Evolutionary conservation across 2,329 filamentous ascomycete species (phyloP).

Genomic region (Stemphylium beticola): DNA sequence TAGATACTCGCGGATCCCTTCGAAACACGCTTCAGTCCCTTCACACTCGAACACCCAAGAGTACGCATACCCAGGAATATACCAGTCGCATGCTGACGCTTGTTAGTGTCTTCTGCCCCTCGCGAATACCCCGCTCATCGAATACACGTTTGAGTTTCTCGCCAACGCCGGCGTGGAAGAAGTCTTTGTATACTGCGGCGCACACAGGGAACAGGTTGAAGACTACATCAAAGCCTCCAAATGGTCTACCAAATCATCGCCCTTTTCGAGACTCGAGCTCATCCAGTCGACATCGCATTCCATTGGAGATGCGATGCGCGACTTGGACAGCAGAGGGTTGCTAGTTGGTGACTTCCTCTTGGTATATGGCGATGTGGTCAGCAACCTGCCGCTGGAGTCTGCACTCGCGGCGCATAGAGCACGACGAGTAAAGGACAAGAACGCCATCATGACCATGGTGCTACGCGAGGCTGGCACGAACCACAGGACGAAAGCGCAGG

Average conservation of each 20-base stretch:
- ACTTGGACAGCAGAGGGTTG: conserved; percentile 83
- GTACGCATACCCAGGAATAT: conserved; percentile 58
- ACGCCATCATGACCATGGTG: conserved; percentile 97
- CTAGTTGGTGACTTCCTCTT: conserved; percentile 91
- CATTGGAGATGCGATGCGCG: conserved; percentile 91
- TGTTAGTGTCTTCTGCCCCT: conserved; percentile 85
- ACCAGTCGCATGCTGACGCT: conserved; percentile 25
- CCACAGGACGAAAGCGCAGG: conserved; percentile 79
- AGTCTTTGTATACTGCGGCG: conserved; percentile 88
- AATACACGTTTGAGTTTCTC: conserved; percentile 96
- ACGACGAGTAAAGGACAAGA: conserved; percentile 81
- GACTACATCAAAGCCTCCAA: conserved; percentile 80
- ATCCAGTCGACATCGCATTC: conserved; percentile 87
- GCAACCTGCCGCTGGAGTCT: conserved; percentile 83
- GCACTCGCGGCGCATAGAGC: conserved; percentile 80
- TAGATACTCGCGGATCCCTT: conserved; percentile 93
- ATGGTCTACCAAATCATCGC: conserved; percentile 74
- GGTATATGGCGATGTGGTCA: conserved; percentile 90
- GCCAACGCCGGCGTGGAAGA: conserved; percentile 95
- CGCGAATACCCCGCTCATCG: conserved; percentile 92
- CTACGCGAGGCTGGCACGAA: conserved; percentile 75
- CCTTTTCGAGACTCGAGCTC: conserved; percentile 82
- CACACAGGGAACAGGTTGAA: conserved; percentile 86
- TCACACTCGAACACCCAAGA: conserved; percentile 86
- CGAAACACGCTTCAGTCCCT: conserved; percentile 87